Conservation (phyloP, 345 rosid species). For the Kernera saxatilis region DNA sequence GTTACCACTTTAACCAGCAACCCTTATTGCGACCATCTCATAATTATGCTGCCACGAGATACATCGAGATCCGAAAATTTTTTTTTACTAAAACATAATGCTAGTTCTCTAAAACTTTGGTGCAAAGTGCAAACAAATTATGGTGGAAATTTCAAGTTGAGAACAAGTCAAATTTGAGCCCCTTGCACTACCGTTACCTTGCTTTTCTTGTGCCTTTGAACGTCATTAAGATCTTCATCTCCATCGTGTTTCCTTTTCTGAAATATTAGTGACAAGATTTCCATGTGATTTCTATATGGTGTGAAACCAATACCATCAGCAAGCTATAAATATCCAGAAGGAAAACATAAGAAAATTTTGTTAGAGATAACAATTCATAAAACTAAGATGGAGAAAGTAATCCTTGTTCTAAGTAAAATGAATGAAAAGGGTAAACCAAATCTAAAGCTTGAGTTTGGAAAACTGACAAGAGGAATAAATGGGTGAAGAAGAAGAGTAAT, state of each 20-base stretch:
- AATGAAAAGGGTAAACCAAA: too few species aligned
- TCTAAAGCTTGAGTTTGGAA: too few species aligned
- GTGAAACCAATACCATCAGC: too few species aligned
- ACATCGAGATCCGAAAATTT: neutral
- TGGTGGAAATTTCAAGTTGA: neutral
- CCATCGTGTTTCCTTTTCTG: constrained; percentile 98
- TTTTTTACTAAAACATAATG: neutral
- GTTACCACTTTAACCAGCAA: constrained; percentile 63
- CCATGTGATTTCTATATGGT: constrained; percentile 2
- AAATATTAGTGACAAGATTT: constrained; percentile 23
- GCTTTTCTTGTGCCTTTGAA: constrained; percentile 84
- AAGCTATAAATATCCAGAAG: too few species aligned
- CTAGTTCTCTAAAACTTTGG: neutral
- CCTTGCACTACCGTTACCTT: constrained; percentile 51
- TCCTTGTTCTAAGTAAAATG: too few species aligned
- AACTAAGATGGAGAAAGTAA: too few species aligned
- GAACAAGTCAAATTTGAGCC: neutral
- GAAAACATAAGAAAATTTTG: too few species aligned
- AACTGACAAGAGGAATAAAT: too few species aligned
- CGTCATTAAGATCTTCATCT: constrained; percentile 80
- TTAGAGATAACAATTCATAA: too few species aligned
- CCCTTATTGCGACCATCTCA: constrained; percentile 83
- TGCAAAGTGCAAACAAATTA: neutral
- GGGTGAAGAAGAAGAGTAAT: constrained; percentile 29
- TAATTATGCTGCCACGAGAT: constrained; percentile 73